These are phyloP conservation scores for Endocalyx cinctus DNA, from an alignment of 2,329 filamentous ascomycete genomes.

Conservation along the genomic window DNA sequence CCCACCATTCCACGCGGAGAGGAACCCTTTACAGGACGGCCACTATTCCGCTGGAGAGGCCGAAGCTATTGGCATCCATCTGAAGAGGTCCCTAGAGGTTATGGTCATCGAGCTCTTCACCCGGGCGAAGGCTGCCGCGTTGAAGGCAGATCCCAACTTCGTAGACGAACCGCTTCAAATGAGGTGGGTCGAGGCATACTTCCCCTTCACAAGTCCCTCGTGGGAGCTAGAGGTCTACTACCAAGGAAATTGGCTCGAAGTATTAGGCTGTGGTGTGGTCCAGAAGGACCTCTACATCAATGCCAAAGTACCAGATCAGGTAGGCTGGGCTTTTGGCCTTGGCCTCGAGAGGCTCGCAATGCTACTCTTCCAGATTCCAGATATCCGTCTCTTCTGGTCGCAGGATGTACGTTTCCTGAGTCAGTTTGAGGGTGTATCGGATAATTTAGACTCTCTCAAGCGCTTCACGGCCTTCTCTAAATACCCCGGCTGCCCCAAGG, in stretches of 20 bases:
- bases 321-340: constrained; percentile 95
- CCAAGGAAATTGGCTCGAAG: constrained; percentile 91
- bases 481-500: constrained; percentile 82
- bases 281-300: constrained; percentile 76
- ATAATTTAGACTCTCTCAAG: constrained; percentile 42
- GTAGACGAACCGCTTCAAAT: constrained; percentile 72
- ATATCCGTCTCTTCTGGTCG: constrained; percentile 97
- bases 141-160: constrained; percentile 43
- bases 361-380: constrained; percentile 92
- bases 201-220: constrained; percentile 91
- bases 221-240: constrained; percentile 97
- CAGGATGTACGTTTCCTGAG: constrained; percentile 76
- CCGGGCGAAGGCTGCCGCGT: constrained; percentile 64
- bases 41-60: constrained; percentile 73
- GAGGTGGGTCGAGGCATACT: constrained; percentile 95
- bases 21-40: constrained; percentile 75
- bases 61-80: constrained; percentile 75
- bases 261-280: constrained; percentile 88
- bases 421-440: constrained; percentile 69
- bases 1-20: constrained; percentile 68
- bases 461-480: constrained; percentile 87
- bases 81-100: constrained; percentile 84
- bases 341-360: constrained; percentile 95
- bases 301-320: constrained; percentile 66
- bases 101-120: constrained; percentile 89